Base-by-base conservation (phyloP, 768 basidiomycete genomes). In the Sistotremastrum suecicum region DNA sequence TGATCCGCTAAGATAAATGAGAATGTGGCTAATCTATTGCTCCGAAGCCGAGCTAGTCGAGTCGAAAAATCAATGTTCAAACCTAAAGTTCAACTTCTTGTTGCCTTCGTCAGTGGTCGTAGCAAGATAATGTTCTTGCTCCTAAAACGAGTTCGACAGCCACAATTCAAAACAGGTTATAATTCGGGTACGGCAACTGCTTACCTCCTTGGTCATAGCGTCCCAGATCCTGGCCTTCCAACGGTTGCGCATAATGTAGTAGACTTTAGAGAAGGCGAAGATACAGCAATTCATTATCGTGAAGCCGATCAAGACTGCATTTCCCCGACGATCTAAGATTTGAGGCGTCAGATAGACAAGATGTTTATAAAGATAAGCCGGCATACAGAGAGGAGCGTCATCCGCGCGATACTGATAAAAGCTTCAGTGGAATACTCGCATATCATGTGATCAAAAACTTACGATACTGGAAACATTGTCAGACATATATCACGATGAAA, bases 221-320 rank as follows among this genome's bases (percentile, higher is more conserved):
- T 76, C 64, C 80, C 80, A 81, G 1, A 70, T 65, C 54, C 62
- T 69, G 5, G 64, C 71, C 38, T 70, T 67, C 55, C 69, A 67
- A 30, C 62, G 62, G 53, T 82, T 83, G 11, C 74, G 65, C 70
- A 74, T 79, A 32, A 70, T 58, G 49, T 77, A 74, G 54, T 76
- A 80, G 2, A 61, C 56, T 49, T 76, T 76, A 4, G 70, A 71
- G 6, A 62, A 59, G 8, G 74, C 71, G 54, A 77, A 81, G 57
- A 78, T 60, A 28, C 58, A 59, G 49, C 66, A 67, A 20, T 20
- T 20, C 20, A 20, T 20, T 20, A 20, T 20, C 20, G 20, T 20
- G 42, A 81, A 69, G 35, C 56, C 58, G 32, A 80, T 74, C n/a
- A 82, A 64, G 9, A 64, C 60, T 29, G 60, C 61, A 53, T 82